Base-by-base conservation (phyloP, 306 rosid species). In the Echinosophora koreensis region DNA sequence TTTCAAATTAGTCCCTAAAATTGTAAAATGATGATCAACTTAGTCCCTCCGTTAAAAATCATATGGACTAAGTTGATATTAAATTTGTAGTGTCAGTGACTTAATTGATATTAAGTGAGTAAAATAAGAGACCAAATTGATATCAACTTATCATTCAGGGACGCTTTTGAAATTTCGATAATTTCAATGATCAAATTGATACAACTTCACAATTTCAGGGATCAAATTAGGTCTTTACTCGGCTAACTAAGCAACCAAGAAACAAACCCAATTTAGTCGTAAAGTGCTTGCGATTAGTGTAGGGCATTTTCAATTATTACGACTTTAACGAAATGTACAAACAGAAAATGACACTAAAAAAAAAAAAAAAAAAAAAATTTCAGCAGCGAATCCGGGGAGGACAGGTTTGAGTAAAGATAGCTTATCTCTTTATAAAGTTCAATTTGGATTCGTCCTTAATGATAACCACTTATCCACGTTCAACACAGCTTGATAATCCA, bases 391-490 rank as follows among this genome's bases (percentile, higher is more conserved):
- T 75, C 58, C 71, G 8, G 63, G 12, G 66, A 54, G 15, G 76
- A 76, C 73, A 76, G 34, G 32, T 54, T 70, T 47, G 14, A 16
- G 5, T 30, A 0, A 30, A 81, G 74, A 82, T 69, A 65, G 66
- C 77, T 77, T 77, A 71, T 80, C 77, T 49, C 14, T 34, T 54
- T 56, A 14, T 60, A 55, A 55, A 54, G 38, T 73, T 69, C 41
- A 47, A 64, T 2, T 81, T 81, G 73, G 66, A 60, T 77, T 71
- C 41, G 52, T 71, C 44, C 18, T 60, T 71, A 55, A 12, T 54
- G 58, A 80, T 70, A 71, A 71, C 59, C 72, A 76, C 77, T 75
- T 81, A 46, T 63, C 61, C 42, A 38, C 67, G 50, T 58, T 47
- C 66, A n/a, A 67, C 32, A 2, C 49, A 47, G 2, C 52, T 54